A percentile compares a stretch with the other conserved stretches of the same genome.
Conservation (phyloP, 2,329 filamentous ascomycete species). For the Colletotrichum scovillei region DNA sequence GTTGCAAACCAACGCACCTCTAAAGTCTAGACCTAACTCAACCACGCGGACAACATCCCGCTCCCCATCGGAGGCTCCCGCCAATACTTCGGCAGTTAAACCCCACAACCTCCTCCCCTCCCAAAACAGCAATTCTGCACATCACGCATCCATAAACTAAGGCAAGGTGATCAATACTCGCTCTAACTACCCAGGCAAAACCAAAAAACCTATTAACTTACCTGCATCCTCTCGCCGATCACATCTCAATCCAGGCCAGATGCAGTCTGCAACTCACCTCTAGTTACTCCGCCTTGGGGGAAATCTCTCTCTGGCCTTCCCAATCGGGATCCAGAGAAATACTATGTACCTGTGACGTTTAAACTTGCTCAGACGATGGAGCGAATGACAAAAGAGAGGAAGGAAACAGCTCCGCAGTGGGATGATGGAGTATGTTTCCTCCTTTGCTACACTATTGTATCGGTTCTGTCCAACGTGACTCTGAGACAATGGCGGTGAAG, state of each 20-base stretch:
- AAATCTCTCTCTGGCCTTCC: not conserved
- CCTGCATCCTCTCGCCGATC: not conserved
- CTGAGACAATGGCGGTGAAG: constrained; percentile 11
- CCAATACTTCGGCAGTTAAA: not conserved
- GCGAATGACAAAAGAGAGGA: not conserved
- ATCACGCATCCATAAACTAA: not conserved
- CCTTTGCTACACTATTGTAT: not conserved
- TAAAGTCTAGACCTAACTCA: not conserved
- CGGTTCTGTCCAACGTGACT: not conserved
- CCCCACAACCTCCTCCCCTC: not conserved
- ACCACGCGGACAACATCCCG: not conserved
- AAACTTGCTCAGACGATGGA: not conserved
- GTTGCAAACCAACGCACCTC: rapidly evolving
- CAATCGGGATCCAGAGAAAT: not conserved
- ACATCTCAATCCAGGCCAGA: not conserved
- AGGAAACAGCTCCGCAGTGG: not conserved
- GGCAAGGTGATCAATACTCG: not conserved
- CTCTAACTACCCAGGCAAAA: not conserved
- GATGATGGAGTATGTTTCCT: not conserved
- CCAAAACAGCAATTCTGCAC: not conserved
- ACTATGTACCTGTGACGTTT: not conserved
- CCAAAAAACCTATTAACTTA: not conserved
- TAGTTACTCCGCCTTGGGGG: not conserved
- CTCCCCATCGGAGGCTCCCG: not conserved
- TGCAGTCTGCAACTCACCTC: not conserved